Evolutionary conservation across 2,329 filamentous ascomycete species (phyloP).

Genomic region (Capronia epimyces): DNA sequence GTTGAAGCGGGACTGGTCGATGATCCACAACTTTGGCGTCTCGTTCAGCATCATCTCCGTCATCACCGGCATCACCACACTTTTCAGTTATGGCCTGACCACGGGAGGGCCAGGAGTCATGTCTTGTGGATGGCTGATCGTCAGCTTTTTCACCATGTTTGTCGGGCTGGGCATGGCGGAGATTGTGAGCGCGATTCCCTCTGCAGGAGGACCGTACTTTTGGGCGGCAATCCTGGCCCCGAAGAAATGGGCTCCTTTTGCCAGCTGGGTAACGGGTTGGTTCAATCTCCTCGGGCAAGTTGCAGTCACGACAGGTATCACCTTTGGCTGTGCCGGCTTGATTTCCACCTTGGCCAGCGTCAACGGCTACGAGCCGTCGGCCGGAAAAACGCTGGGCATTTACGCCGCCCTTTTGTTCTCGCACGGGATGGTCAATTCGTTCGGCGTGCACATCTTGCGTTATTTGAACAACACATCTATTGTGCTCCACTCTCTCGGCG

Average conservation of each 20-base stretch:
- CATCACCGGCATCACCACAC: slow-evolving; percentile 55
- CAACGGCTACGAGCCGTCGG: slow-evolving; percentile 42
- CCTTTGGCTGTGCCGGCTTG: slow-evolving; percentile 43
- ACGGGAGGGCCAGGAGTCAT: slow-evolving; percentile 54
- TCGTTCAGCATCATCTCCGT: slow-evolving; percentile 59
- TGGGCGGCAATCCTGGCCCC: slow-evolving; percentile 56
- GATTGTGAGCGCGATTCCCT: slow-evolving; percentile 56
- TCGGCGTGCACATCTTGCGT: slow-evolving; percentile 52
- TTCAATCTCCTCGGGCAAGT: slow-evolving; percentile 48
- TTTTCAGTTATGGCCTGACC: slow-evolving; percentile 53
- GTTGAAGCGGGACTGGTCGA: slow-evolving; percentile 53
- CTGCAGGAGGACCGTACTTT: slow-evolving; percentile 56
- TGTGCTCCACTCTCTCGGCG: slow-evolving; percentile 50
- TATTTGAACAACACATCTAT: slow-evolving; percentile 56
- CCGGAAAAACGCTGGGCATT: slow-evolving; percentile 52
- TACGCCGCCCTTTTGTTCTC: slow-evolving; percentile 53
- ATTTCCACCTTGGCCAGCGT: slow-evolving; percentile 45
- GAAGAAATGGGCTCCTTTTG: slow-evolving; percentile 41
- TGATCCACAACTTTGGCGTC: slow-evolving; percentile 57
- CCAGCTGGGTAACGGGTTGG: slow-evolving; percentile 47
- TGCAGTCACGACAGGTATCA: slow-evolving; percentile 47
- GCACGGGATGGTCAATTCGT: slow-evolving; percentile 53
- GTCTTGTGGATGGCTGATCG: slow-evolving; percentile 48
- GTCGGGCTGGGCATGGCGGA: slow-evolving; percentile 55
- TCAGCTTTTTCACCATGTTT: slow-evolving; percentile 52